phyloP scores from a whole-genome alignment of 345 rosid species.

The Citrus australasica region DNA sequence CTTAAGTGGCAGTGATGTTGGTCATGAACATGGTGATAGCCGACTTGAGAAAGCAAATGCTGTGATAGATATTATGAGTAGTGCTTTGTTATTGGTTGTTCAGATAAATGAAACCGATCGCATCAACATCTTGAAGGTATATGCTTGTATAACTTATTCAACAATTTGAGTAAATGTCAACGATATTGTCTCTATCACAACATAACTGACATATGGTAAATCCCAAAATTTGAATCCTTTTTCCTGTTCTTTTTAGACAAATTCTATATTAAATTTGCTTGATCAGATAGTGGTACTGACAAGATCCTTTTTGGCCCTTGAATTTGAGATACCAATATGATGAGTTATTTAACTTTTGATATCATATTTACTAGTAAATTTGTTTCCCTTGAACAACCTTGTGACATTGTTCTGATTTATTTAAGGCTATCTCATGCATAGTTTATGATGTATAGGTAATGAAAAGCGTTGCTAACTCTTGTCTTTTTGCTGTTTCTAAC shows the following conservation, averaged over 20 bases:
- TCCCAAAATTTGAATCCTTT: not conserved
- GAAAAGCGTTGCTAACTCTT: not conserved
- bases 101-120: conserved; percentile 90
- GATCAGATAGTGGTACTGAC: not conserved
- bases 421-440: not conserved
- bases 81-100: conserved; percentile 78
- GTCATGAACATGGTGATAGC: conserved; percentile 39
- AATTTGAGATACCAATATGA: not conserved
- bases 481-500: conserved; percentile 29
- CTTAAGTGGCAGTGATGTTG: conserved; percentile 36
- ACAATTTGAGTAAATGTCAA: not conserved
- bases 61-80: conserved; percentile 92
- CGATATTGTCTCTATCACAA: not conserved
- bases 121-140: conserved; percentile 90
- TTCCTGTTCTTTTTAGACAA: not conserved
- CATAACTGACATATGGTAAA: not conserved
- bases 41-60: conserved; percentile 94
- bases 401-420: not conserved
- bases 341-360: not conserved
- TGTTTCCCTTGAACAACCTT: not conserved
- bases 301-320: not conserved
- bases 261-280: not conserved
- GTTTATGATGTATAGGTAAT: not conserved
- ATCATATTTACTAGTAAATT: not conserved
- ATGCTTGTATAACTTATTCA: conserved; percentile 11